Base-by-base conservation (phyloP, 1,284 basidiomycete species). In the Fistulina hepatica region DNA sequence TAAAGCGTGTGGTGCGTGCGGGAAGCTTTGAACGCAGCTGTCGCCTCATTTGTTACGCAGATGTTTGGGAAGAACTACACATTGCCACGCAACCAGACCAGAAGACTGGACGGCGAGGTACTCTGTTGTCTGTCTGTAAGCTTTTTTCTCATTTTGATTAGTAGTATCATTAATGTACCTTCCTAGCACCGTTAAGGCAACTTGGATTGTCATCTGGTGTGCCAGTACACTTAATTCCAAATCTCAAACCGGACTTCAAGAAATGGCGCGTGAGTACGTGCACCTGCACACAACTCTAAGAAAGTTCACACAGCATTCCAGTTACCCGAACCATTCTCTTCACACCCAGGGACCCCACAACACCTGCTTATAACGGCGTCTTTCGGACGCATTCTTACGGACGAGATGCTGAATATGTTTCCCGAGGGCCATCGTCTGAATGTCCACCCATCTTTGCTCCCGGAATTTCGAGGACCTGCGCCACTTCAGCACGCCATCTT, bases 391-490 rank as follows among this genome's bases (percentile, higher is more conserved):
- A 84, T 97, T 44, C 70, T 97, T 16, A 77, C 90, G 0, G 55
- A 68, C 2, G 48, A 61, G 1, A 61, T 91, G 31, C 72, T 95
- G 3, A 52, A 65, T n/a, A 60, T 67, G 20, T 95, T 95, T 50
- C 61, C 59, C 0, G 64, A 67, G 0, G 57, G 61, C 2, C 73
- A 77, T 36, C 63, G 81, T n/a, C 63, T 98, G 28, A 97, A 97
- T 52, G 74, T 97, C 4, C 94, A 98, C 52, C 92, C 93, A 0
- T 94, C 90, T 13, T 61, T 92, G 0, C 68, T 97, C 16, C 94
- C 93, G 0, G 60, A 68, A n/a, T 90, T 90, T 57, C 75, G 92
- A 17, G 94, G 94, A 0, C 80, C 94, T 1, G 88, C 92, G 2
- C 94, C 93, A 0, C 84, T 97, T 24, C 94, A 97, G 55, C 86